A percentile compares a stretch with the other conserved stretches of the same genome.
Conservation (phyloP, 2,329 filamentous ascomycete genomes). For the Rhynchosporium secalis region DNA sequence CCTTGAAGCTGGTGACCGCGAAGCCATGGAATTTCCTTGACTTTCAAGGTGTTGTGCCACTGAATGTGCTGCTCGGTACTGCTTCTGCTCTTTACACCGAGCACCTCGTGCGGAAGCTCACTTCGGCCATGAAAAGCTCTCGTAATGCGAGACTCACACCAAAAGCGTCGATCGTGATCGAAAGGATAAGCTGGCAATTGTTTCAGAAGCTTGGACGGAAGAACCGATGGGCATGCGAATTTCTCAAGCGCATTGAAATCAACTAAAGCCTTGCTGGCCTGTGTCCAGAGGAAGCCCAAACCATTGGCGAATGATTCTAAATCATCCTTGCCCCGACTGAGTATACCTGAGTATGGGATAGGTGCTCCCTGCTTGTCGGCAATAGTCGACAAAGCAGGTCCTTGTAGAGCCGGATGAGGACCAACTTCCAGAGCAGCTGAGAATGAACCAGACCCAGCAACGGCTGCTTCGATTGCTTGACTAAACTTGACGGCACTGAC, state of each 20-base stretch:
- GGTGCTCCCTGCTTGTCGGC: neutral
- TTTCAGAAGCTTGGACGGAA: constrained; percentile 1
- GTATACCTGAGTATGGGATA: constrained; percentile 15
- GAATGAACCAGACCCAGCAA: neutral
- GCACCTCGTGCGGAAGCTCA: neutral
- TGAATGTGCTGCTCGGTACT: constrained; percentile 1
- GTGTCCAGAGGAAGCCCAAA: constrained; percentile 14
- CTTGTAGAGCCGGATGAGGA: constrained; percentile 17
- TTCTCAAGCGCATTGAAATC: neutral
- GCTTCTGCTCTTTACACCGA: neutral
- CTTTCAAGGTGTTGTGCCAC: constrained; percentile 22
- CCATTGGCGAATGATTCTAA: constrained; percentile 9
- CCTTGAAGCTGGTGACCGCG: constrained; percentile 46
- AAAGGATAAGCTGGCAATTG: constrained; percentile 23
- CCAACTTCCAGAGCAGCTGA: constrained; percentile 15
- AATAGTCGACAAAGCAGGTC: constrained; percentile 1
- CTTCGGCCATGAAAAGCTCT: constrained; percentile 3
- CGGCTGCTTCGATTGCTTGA: constrained; percentile 1
- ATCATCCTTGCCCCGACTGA: constrained; percentile 10
- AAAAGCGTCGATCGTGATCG: constrained; percentile 19
- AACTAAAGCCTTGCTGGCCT: neutral
- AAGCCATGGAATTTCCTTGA: constrained; percentile 46
- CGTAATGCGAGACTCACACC: constrained; percentile 19
- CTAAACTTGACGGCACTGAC: neutral
- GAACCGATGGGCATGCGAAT: constrained; percentile 26